These are phyloP conservation scores for Porogramme epimiltina DNA, from an alignment of 1,284 basidiomycete genomes.

Conservation along the genomic window DNA sequence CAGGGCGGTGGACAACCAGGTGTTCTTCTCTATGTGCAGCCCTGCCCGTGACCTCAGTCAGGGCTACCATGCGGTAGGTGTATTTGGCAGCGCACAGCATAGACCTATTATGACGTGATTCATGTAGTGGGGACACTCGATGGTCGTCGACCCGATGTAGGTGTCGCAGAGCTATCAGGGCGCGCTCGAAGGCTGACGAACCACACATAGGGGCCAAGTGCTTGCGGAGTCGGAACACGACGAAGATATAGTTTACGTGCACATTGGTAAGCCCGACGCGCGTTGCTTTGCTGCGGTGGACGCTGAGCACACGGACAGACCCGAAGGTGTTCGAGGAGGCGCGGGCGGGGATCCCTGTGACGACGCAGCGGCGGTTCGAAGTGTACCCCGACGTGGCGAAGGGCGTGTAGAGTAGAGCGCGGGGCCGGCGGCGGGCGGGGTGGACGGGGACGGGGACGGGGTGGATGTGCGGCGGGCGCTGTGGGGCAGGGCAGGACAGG, in stretches of 20 bases:
- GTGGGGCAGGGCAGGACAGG: neutral
- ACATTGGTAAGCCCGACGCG: conserved; percentile 65
- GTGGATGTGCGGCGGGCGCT: too few relatives aligned
- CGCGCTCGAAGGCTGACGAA: neutral
- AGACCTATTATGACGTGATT: neutral
- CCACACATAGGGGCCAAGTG: conserved; percentile 75
- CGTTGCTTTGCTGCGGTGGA: neutral
- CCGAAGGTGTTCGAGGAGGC: conserved; percentile 69
- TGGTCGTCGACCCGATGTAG: conserved; percentile 88
- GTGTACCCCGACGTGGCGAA: conserved; percentile 80
- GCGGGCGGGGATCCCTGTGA: conserved; percentile 85
- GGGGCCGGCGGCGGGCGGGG: neutral
- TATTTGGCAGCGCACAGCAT: neutral
- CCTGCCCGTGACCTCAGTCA: conserved; percentile 86
- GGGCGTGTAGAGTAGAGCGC: conserved; percentile 16
- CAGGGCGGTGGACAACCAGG: conserved; percentile 95
- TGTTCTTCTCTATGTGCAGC: conserved; percentile 95
- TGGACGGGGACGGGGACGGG: neutral
- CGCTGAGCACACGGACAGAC: conserved; percentile 50
- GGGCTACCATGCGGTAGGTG: conserved; percentile 82
- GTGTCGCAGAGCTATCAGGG: conserved; percentile 27
- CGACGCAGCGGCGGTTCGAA: conserved; percentile 87
- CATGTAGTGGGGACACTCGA: conserved; percentile 84
- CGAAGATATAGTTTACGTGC: conserved; percentile 80
- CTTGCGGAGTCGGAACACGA: conserved; percentile 78